phyloP scores from a whole-genome alignment of 208 protist species.

The Acanthamoeba culbertsoni region DNA sequence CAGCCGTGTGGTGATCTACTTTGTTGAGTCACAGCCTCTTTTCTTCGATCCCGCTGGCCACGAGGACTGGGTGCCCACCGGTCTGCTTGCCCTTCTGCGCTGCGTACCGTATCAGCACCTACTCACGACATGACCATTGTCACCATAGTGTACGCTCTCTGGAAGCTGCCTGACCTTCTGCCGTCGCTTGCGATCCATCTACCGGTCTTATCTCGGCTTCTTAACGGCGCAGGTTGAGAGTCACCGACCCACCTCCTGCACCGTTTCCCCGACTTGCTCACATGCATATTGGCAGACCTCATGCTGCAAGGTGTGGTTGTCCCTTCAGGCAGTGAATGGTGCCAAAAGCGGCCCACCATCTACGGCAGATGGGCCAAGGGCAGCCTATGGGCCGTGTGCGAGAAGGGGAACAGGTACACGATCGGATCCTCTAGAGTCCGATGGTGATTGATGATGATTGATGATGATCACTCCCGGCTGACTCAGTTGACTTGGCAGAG shows the following conservation, averaged over 20 bases:
- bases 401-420: not conserved
- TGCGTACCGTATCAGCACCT: not conserved
- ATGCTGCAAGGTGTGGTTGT: constrained; percentile 39
- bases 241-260: not conserved
- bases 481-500: not conserved
- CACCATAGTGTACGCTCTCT: constrained; percentile 26
- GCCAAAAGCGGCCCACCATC: not conserved
- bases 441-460: too few relatives aligned
- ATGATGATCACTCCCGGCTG: not conserved
- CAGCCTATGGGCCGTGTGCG: not conserved
- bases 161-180: not conserved
- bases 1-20: constrained; percentile 8
- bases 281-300: not conserved
- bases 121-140: not conserved
- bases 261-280: not conserved
- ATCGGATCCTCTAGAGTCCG: not conserved
- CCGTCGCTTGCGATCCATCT: not conserved
- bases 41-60: not conserved
- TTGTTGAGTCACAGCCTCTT: not conserved
- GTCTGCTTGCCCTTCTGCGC: not conserved
- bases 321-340: not conserved
- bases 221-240: not conserved
- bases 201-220: not conserved
- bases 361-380: not conserved
- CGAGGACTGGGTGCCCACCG: not conserved